Conservation (phyloP, 2,329 filamentous ascomycete species). For the Helicocarpus griseus region DNA sequence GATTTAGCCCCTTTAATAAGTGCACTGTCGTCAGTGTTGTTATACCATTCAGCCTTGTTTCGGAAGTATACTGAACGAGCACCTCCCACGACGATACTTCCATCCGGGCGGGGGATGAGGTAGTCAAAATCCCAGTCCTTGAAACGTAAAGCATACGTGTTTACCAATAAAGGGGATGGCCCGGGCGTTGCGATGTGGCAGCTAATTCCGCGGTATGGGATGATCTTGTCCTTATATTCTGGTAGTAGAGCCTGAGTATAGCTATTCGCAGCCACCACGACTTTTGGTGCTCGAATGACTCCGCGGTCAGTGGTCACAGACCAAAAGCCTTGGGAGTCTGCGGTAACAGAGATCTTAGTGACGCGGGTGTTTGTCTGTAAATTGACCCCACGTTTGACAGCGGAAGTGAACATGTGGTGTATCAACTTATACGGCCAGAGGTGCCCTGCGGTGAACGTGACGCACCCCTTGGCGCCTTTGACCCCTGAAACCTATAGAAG, state of each 20-base stretch:
- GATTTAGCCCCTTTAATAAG: background rate
- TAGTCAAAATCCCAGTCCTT: background rate
- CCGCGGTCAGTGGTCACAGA: background rate
- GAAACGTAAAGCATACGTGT: background rate
- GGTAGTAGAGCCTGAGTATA: background rate
- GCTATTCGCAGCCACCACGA: background rate
- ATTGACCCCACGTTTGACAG: background rate
- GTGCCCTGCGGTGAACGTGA: background rate
- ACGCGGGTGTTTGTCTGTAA: background rate
- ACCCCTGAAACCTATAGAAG: background rate
- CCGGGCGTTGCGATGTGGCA: background rate
- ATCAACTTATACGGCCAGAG: background rate
- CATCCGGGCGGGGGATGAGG: background rate
- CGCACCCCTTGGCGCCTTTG: background rate
- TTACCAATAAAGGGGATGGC: background rate
- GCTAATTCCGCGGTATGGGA: background rate
- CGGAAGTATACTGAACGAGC: background rate
- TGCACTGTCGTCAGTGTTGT: background rate
- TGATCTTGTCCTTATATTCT: background rate
- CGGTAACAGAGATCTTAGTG: background rate
- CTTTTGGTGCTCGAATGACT: background rate
- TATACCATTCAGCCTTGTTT: background rate
- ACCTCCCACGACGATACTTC: background rate
- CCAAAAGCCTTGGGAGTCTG: background rate
- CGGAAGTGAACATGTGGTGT: background rate